Conservation (phyloP, 1,284 basidiomycete species). For the Sanghuangporus baumii region DNA sequence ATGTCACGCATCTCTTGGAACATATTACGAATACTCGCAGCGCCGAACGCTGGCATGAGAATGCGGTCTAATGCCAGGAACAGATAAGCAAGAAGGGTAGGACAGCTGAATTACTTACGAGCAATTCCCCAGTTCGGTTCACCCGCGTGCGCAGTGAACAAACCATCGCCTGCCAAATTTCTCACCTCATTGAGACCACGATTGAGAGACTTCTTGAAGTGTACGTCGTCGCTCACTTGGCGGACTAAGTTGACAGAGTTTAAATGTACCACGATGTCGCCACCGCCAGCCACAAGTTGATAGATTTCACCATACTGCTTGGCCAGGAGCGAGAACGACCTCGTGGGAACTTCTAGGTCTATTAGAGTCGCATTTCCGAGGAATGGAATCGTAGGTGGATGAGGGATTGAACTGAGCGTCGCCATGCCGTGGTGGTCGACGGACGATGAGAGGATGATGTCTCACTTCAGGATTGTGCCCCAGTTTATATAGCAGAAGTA, state of each 20-base stretch:
- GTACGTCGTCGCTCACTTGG: conserved; percentile 40
- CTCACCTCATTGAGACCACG: conserved; percentile 35
- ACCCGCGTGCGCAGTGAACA: conserved; percentile 37
- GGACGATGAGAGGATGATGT: background rate
- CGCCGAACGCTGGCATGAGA: conserved; percentile 48
- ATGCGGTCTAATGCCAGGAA: conserved; percentile 36
- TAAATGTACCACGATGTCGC: conserved; percentile 28
- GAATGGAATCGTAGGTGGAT: conserved; percentile 38
- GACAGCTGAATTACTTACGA: conserved; percentile 27
- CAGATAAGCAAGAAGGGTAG: background rate
- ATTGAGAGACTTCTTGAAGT: conserved; percentile 38
- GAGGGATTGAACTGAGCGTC: conserved; percentile 31
- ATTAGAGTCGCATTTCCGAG: conserved; percentile 38
- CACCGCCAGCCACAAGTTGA: conserved; percentile 37
- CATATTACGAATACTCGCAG: conserved; percentile 41
- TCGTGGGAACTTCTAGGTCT: conserved; percentile 35
- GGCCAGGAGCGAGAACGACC: conserved; percentile 35
- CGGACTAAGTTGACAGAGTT: conserved; percentile 37
- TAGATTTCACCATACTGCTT: conserved; percentile 45
- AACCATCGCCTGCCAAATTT: conserved; percentile 38
- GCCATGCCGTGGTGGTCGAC: conserved; percentile 6
- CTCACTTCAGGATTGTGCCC: background rate
- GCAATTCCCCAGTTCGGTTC: conserved; percentile 47
- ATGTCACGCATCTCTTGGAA: conserved; percentile 47
- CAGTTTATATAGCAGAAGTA: background rate